Evolutionary conservation across 164 flowering plant species (phyloP).

Genomic region (Vitis rotundifolia): DNA sequence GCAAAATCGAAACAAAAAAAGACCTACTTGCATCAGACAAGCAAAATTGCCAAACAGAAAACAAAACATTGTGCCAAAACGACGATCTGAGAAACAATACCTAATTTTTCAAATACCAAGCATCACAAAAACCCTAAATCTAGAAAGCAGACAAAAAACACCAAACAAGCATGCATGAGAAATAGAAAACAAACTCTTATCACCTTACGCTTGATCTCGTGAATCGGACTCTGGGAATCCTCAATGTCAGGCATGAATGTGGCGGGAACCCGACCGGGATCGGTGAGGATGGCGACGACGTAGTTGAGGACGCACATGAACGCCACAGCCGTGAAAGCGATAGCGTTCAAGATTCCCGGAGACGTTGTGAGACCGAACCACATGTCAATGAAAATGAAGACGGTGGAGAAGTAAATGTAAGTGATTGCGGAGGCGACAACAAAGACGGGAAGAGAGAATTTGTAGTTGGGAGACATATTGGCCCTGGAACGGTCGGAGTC

Average conservation of each 20-base stretch:
- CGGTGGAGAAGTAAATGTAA: constrained; percentile 65
- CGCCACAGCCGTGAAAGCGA: constrained; percentile 60
- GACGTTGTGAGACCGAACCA: constrained; percentile 87
- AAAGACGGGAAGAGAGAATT: constrained; percentile 61
- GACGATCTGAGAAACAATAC: background rate
- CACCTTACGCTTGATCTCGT: constrained; percentile 98
- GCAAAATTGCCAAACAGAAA: too few species aligned
- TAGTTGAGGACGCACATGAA: constrained; percentile 55
- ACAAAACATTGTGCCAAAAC: too few species aligned
- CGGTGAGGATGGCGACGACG: constrained; percentile 47
- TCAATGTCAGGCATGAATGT: constrained; percentile 78
- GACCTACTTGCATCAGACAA: too few species aligned
- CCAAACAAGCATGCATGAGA: background rate
- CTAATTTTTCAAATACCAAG: background rate
- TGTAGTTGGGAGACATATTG: constrained; percentile 48
- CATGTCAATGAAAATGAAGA: constrained; percentile 68
- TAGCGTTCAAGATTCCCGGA: constrained; percentile 73
- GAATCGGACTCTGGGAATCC: constrained; percentile 63
- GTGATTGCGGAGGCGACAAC: constrained; percentile 59
- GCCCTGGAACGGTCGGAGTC: constrained; percentile 5
- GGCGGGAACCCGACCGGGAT: constrained; percentile 85
- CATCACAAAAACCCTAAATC: too few species aligned
- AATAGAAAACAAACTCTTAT: background rate
- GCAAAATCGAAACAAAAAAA: too few species aligned
- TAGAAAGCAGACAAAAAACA: background rate